Evolutionary conservation across 2,329 filamentous ascomycete species (phyloP).

Genomic region (Ilyonectria robusta): DNA sequence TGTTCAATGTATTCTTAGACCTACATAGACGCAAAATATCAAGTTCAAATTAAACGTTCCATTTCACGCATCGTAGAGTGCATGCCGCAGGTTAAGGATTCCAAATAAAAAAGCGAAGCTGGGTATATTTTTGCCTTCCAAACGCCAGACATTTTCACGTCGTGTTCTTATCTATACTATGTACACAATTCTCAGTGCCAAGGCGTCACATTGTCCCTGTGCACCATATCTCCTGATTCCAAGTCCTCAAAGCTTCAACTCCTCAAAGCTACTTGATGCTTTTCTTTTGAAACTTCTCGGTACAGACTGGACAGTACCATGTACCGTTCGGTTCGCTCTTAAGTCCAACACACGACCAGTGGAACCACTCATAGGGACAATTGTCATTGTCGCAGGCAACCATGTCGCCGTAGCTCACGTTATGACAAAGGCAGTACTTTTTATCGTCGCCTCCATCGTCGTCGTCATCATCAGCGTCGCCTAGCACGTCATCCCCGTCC

Average conservation of each 20-base stretch:
- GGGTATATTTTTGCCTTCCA: constrained; percentile 35
- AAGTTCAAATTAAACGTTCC: constrained; percentile 18
- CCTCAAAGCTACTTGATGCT: constrained; percentile 41
- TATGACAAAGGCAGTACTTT: constrained; percentile 88
- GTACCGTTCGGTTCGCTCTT: constrained; percentile 77
- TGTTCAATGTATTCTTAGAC: constrained; percentile 63
- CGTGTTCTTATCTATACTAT: neutral
- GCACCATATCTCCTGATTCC: neutral
- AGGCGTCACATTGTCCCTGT: neutral
- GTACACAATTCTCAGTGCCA: constrained; percentile 4
- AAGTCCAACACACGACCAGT: constrained; percentile 81
- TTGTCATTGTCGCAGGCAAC: constrained; percentile 89
- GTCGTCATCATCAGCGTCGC: constrained; percentile 70
- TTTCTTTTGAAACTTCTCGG: constrained; percentile 65
- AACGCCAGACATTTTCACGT: constrained; percentile 23
- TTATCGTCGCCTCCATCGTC: constrained; percentile 83
- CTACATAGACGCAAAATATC: constrained; percentile 20
- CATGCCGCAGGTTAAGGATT: neutral
- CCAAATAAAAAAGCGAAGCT: constrained; percentile 21
- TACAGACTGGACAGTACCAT: constrained; percentile 77
- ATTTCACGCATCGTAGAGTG: neutral
- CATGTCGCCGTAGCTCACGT: constrained; percentile 89
- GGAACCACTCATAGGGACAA: constrained; percentile 89
- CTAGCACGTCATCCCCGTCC: constrained; percentile 68
- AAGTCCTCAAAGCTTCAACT: neutral